A percentile compares a stretch with the other conserved stretches of the same genome.
phyloP scores from a whole-genome alignment of 2,329 filamentous ascomycete species.

The Sclerotinia minor region DNA sequence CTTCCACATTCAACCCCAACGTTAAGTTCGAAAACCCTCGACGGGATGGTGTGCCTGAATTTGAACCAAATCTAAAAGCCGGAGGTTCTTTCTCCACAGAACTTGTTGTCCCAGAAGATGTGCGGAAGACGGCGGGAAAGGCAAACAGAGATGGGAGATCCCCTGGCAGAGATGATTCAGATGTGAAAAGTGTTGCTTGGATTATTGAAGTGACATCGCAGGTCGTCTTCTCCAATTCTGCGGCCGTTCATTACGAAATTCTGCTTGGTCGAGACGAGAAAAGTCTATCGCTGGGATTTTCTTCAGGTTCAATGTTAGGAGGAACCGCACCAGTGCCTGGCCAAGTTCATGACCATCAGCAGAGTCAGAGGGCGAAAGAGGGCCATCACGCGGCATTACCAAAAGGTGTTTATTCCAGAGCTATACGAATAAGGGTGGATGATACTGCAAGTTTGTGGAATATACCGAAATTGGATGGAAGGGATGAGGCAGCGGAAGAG shows the following conservation, averaged over 20 bases:
- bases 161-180: conserved; percentile 44
- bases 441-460: conserved; percentile 92
- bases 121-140: conserved; percentile 63
- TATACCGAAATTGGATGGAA: conserved; percentile 76
- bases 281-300: conserved; percentile 66
- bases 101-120: conserved; percentile 75
- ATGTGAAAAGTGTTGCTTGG: conserved; percentile 70
- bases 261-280: conserved; percentile 83
- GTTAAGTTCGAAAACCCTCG: conserved; percentile 69
- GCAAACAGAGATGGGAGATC: conserved; percentile 46
- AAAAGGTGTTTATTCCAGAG: conserved; percentile 81
- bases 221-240: conserved; percentile 88
- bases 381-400: conserved; percentile 61
- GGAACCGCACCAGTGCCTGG: conserved; percentile 55
- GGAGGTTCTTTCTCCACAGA: conserved; percentile 82
- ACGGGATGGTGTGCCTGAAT: conserved; percentile 78
- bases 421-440: conserved; percentile 75
- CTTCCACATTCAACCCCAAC: conserved; percentile 80
- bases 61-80: conserved; percentile 94
- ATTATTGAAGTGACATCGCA: conserved; percentile 89
- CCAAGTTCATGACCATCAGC: conserved; percentile 74
- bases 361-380: conserved; percentile 57
- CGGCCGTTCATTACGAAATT: conserved; percentile 84
- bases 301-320: conserved; percentile 43
- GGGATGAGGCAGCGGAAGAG: conserved; percentile 45